Evolutionary conservation across 2,329 filamentous ascomycete species (phyloP).

Genomic region (Dactylellina sp.): DNA sequence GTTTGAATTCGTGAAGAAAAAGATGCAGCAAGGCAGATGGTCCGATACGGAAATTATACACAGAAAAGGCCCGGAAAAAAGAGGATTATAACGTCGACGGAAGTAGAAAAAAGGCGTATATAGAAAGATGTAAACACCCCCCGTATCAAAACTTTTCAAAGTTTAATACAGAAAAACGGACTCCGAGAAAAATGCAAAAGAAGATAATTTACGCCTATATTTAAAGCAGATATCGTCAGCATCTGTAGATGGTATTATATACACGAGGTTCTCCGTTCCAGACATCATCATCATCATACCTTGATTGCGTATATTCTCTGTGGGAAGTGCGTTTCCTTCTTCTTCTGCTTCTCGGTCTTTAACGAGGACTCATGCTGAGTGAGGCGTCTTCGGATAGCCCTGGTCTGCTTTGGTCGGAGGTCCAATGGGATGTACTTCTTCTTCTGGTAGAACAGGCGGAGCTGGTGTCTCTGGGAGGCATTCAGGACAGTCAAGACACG

Average conservation of each 20-base stretch:
- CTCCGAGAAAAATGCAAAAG: conserved; percentile 57
- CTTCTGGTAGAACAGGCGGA: conserved; percentile 99
- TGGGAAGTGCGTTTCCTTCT: conserved; percentile 95
- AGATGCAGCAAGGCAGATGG: conserved; percentile 34
- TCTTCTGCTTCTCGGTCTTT: conserved; percentile 93
- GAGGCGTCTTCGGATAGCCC: conserved; percentile 94
- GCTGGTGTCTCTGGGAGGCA: conserved; percentile 97
- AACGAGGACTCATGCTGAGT: conserved; percentile 88
- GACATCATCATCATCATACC: conserved; percentile 71
- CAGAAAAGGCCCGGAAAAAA: conserved; percentile 43
- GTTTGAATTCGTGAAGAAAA: conserved; percentile 50
- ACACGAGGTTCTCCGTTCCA: background rate
- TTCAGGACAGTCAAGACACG: conserved; percentile 99
- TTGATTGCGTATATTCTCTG: conserved; percentile 99
- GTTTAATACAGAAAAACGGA: conserved; percentile 57
- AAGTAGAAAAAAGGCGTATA: conserved; percentile 46
- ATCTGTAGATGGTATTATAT: background rate
- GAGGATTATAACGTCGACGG: conserved; percentile 52
- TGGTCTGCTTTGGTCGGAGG: conserved; percentile 97
- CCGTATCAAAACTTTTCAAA: conserved; percentile 56
- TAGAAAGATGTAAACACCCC: conserved; percentile 48
- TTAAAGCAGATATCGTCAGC: conserved; percentile 6
- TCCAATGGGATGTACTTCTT: conserved; percentile 99
- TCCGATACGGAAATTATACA: conserved; percentile 55
- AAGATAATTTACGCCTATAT: conserved; percentile 53